Base-by-base conservation (phyloP, 1,139 yeast species). In the Kluyveromyces marxianus region DNA sequence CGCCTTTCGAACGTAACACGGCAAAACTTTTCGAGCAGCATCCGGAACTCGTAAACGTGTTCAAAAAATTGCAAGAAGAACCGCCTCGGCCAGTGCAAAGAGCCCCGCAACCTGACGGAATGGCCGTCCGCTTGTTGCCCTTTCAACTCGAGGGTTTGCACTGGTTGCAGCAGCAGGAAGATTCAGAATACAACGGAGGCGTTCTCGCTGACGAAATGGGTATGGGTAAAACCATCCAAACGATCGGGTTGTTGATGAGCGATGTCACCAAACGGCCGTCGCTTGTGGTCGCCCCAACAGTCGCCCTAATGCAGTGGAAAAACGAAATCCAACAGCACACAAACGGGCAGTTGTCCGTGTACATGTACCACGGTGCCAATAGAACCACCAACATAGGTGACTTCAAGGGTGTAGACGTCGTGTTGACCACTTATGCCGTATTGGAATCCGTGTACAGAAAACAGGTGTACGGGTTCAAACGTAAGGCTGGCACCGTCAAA, bases 181-280 rank as follows among this genome's bases (percentile, higher is more conserved):
- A 79, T 32, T 76, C 89, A 25, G 52, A 50, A 21, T 92, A 85
- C 62, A 72, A 76, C 21, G 97, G 98, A 26, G 98, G 98, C 3
- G 82, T 92, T n/a, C 69, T 92, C 42, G 98, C 98, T 2, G 99
- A 92, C 68, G 99, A 92, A 66, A 92, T 92, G 98, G 98, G 98
- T 42, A 90, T 92, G 97, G 98, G 98, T 55, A 92, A 92, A 60
- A 92, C 98, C 1, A 89, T 92, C 44, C 98, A 92, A 66, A 88
- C 96, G 28, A 90, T 92, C 50, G 92, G 95, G 0, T 68, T 92
- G 45, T 78, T 92, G 60, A 78, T 89, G 80, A 65, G 75, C 44
- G 96, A 90, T 62, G 25, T 50, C 30, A 57, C 70, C 0, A 80
- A 80, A 54, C 69, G 79, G 21, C 97, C 97, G 1, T 86, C 84